A percentile compares a stretch with the other conserved stretches of the same genome.
These are phyloP conservation scores for Phytopythium aichiense DNA, from an alignment of 352 stramenopile genomes.

Conservation along the genomic window DNA sequence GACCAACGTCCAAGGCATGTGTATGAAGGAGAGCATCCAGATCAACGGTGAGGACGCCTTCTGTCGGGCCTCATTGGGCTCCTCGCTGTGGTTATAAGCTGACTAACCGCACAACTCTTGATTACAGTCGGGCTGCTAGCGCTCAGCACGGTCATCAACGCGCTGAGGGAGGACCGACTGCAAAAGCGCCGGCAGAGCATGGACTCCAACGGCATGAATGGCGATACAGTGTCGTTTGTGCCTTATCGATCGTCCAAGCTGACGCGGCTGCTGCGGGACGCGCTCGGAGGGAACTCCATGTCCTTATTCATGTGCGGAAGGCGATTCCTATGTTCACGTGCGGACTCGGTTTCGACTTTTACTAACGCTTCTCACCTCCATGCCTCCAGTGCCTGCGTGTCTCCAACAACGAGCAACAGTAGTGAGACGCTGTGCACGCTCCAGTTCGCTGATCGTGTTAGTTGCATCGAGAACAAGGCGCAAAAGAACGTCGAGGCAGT, in stretches of 20 bases:
- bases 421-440: constrained; percentile 65
- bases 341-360: background rate
- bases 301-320: constrained; percentile 80
- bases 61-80: background rate
- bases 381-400: constrained; percentile 57
- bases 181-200: constrained; percentile 11
- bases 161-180: constrained; percentile 65
- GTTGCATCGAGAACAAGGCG: constrained; percentile 76
- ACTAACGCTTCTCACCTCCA: constrained; percentile 1
- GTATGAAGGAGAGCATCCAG: constrained; percentile 89
- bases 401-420: constrained; percentile 37
- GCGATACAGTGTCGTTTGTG: constrained; percentile 47
- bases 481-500: constrained; percentile 53
- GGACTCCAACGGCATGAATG: constrained; percentile 6
- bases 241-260: constrained; percentile 83
- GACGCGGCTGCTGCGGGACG: constrained; percentile 78
- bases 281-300: constrained; percentile 80
- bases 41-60: constrained; percentile 40
- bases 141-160: constrained; percentile 86
- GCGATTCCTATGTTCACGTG: background rate
- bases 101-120: constrained; percentile 28
- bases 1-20: constrained; percentile 74
- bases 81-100: constrained; percentile 29
- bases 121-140: constrained; percentile 58
- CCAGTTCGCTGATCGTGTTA: constrained; percentile 68